Base-by-base conservation (phyloP, 1,284 basidiomycete species). In the Gymnopus androsaceus region DNA sequence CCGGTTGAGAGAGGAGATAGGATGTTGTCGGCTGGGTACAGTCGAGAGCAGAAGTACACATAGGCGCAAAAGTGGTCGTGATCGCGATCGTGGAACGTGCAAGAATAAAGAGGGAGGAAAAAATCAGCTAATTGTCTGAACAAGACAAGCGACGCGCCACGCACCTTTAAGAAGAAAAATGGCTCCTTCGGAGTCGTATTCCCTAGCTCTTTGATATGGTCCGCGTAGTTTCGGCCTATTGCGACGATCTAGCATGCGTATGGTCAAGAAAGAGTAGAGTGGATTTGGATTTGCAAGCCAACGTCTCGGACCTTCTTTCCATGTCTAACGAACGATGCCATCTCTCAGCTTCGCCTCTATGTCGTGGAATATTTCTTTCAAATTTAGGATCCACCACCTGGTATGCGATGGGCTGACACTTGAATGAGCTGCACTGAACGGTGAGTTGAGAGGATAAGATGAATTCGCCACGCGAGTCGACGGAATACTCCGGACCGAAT, bases 101-200 rank as follows among this genome's bases (percentile, higher is more conserved):
- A n/a, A n/a, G 25, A 42, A 27, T 4, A 21, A 42, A 14, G n/a
- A 42, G 28, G 15, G 14, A 2, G 11, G 12, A 23, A 5, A 42
- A n/a, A n/a, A n/a, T n/a, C n/a, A n/a, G n/a, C n/a, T n/a, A n/a
- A n/a, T n/a, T n/a, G n/a, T n/a, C n/a, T n/a, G n/a, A n/a, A 33
- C 31, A 14, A 33, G 7, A 33, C 7, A 33, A 7, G 31, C 7
- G 14, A 33, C 7, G 11, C 17, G 9, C 21, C 14, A 36, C 46
- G 23, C 23, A 50, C 48, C 25, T 99, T 99, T 38, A 98, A 77
- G 80, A 98, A 99, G 83, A 98, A 97, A 81, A 99, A 98, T 0
- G 96, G 96, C 69, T 98, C 95, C 67, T 88, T 93, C 1, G 96
- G 95, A 3, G 90, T 78, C 5, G 90, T 80, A 70, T 98, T 98